These are phyloP conservation scores for Ophiostoma ulmi DNA, from an alignment of 2,329 filamentous ascomycete genomes.

Conservation along the genomic window DNA sequence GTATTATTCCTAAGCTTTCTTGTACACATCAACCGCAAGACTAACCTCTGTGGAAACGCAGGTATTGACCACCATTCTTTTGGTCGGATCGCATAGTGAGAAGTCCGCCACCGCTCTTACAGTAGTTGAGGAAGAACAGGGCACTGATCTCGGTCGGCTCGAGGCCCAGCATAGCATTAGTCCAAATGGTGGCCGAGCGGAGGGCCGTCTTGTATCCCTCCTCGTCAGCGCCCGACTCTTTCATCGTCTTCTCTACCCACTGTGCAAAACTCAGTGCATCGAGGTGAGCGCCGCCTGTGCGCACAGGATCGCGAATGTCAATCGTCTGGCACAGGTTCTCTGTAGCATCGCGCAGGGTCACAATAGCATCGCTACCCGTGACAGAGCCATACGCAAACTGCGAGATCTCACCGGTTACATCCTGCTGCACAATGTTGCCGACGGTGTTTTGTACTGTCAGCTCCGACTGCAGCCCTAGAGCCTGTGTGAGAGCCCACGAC, in stretches of 20 bases:
- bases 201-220: constrained; percentile 18
- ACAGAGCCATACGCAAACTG: constrained; percentile 20
- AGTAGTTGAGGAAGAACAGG: constrained; percentile 52
- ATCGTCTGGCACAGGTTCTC: constrained; percentile 23
- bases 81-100: constrained; percentile 49
- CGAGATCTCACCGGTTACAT: constrained; percentile 18
- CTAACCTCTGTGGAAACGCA: constrained; percentile 43
- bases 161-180: constrained; percentile 38
- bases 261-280: constrained; percentile 22
- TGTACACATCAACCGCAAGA: background rate
- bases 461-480: constrained; percentile 14
- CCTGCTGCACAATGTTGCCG: constrained; percentile 23
- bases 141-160: constrained; percentile 48
- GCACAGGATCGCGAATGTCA: constrained; percentile 22
- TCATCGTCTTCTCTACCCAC: constrained; percentile 15
- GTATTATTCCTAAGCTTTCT: background rate
- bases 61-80: constrained; percentile 49
- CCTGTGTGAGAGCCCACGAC: constrained; percentile 14
- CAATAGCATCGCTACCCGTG: constrained; percentile 11
- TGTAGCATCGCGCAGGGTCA: constrained; percentile 9
- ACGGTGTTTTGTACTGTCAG: constrained; percentile 22
- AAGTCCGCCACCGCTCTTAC: constrained; percentile 48
- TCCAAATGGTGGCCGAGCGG: constrained; percentile 23
- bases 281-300: constrained; percentile 15
- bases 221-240: constrained; percentile 1